Conservation (phyloP, 805 yeast genomes). For the Yarrowia sp. region DNA sequence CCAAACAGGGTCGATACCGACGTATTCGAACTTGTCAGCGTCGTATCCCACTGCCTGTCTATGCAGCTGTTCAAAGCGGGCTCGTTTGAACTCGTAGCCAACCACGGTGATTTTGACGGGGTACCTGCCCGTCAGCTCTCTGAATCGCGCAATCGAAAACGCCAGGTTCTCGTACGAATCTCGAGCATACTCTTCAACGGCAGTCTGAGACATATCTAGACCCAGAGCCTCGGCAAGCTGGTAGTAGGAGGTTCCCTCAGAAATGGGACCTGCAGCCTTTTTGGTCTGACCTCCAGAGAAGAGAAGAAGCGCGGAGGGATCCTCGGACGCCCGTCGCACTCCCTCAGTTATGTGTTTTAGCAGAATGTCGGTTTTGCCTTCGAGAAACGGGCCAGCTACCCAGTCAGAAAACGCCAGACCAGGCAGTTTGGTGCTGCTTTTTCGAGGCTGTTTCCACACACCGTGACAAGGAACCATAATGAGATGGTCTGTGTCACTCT, state of each 20-base stretch:
- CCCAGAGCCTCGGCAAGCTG: constrained; percentile 22
- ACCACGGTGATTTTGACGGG: constrained; percentile 64
- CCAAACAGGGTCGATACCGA: constrained; percentile 34
- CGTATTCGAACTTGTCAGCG: constrained; percentile 20
- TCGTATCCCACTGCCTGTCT: constrained; percentile 20
- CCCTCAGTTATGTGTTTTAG: constrained; percentile 27
- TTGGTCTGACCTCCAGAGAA: constrained; percentile 37
- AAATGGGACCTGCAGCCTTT: constrained; percentile 5
- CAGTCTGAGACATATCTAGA: background rate
- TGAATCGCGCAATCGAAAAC: constrained; percentile 45
- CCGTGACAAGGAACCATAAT: constrained; percentile 35
- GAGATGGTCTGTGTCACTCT: constrained; percentile 22
- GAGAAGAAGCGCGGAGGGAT: constrained; percentile 4
- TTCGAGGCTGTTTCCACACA: constrained; percentile 18
- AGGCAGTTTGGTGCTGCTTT: background rate
- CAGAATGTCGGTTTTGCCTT: constrained; percentile 27
- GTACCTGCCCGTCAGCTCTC: constrained; percentile 55
- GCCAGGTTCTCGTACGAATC: constrained; percentile 37
- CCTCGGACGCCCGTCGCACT: background rate
- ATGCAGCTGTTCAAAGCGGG: constrained; percentile 56
- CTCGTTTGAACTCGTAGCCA: constrained; percentile 77
- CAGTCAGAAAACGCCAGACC: constrained; percentile 29
- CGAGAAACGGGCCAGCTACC: constrained; percentile 16
- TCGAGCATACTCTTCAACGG: constrained; percentile 28
- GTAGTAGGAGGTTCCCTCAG: constrained; percentile 30